Base-by-base conservation (phyloP, 164 flowering plant genomes). In the Piper betle region DNA sequence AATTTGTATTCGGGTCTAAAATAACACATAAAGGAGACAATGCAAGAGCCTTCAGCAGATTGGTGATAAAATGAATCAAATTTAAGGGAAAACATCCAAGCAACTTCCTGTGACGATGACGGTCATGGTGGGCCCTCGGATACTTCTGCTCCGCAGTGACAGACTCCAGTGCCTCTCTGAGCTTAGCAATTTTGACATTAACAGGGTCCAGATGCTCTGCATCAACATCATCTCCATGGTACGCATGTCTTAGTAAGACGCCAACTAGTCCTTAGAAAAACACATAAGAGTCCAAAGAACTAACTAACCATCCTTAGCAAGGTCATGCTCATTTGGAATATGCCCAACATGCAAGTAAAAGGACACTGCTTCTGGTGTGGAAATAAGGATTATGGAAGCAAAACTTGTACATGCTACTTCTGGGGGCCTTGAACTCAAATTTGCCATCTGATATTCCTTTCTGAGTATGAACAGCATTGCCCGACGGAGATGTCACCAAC, bases 271-370 rank as follows among this genome's bases (percentile, higher is more conserved):
- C 15, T 10, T 2, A 46, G 12, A 10, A 10, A 46, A 46, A 46
- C 50, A 6, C 3, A 58, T 0, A n/a, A 39, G 2, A 15, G 8
- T 39, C 39, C 33, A 25, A 25, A 25, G 33, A 6, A 37, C 9
- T 11, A 57, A 78, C 92, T 65, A 54, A 91, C 97, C 98, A 74
- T 93, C 96, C 74, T 93, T 93, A 18, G 98, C 98, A 56, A 86
- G 92, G 75, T 93, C 77, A 63, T 93, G 94, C 72, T 90, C 92
- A 55, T 73, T 82, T 63, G 98, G 97, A 54, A 93, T 93, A 65
- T 93, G 98, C 18, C 98, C 98, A 64, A 85, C 85, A 66, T 92
- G 98, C 48, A 92, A 83, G 79, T 89, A 74, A 81, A 92, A 92
- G 55, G 98, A 81, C 62, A 92, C 95, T 50, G 95, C 83, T 75